Base-by-base conservation (phyloP, 257 asterid species). In the Paraleonurus japonicus region DNA sequence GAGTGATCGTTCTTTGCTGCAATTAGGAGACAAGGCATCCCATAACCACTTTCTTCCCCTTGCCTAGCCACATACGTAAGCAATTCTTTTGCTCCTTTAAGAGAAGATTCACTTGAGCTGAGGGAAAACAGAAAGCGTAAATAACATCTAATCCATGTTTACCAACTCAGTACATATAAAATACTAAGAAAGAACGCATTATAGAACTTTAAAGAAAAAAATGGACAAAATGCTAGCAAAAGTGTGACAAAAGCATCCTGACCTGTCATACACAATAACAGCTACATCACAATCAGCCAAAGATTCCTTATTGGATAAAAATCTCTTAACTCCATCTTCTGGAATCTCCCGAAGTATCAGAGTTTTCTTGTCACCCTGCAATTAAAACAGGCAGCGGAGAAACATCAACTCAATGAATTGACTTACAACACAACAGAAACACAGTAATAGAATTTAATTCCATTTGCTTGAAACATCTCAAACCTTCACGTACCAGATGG, bases 261-360 rank as follows among this genome's bases (percentile, higher is more conserved):
- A 89, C 98, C 97, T 89, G 84, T 93, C 96, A 78, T 93, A 93
- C 75, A 89, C 96, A 80, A 90, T 90, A 73, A 86, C 84, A 66
- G 98, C 97, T 27, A 90, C 90, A 82, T 90, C 97, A 74, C 95
- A 90, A 73, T 85, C 67, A 77, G 96, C 89, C 84, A 93, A 78
- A 39, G 89, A 86, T 71, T 90, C 94, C 80, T 89, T 94, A 45
- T 79, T 71, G 26, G 90, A 88, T 66, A 88, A 68, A 74, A 94
- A 73, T 60, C 72, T 83, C 75, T 85, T 86, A 64, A 87, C 89
- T 65, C 79, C 96, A 64, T 87, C 95, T 81, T 91, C 97, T 53
- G 96, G 96, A 82, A 94, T 86, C 87, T 94, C 99, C 57, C 85
- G 81, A 76, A 91, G 89, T 28, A 94, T 87, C 76, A 94, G 96